Percentiles rank a stretch among this genome's conserved stretches.
phyloP scores from a whole-genome alignment of 768 basidiomycete species.

The Dendrothele bispora region DNA sequence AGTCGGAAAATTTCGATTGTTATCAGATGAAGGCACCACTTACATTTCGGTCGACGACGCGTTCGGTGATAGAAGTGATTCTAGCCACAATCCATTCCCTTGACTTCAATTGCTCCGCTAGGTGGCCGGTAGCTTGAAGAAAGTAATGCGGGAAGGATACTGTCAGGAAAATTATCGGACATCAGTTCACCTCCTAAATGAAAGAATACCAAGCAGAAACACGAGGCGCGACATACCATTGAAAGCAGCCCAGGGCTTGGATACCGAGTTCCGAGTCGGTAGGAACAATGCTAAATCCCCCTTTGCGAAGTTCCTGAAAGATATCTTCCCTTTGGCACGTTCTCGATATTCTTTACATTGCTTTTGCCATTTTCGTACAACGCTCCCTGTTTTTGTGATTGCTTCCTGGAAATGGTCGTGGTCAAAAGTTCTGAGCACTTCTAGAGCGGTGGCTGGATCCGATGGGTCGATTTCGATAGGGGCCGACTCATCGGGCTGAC shows the following conservation, averaged over 20 bases:
- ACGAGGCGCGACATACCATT: conserved; percentile 90
- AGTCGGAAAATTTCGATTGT: neutral
- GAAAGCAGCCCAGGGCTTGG: conserved; percentile 97
- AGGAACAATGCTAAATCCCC: conserved; percentile 95
- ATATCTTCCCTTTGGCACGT: conserved; percentile 93
- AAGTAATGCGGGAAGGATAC: conserved; percentile 99
- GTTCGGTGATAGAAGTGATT: conserved; percentile 85
- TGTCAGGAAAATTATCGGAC: conserved; percentile 40
- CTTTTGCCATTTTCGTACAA: conserved; percentile 95
- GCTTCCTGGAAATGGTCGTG: conserved; percentile 85
- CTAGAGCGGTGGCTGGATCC: conserved; percentile 69
- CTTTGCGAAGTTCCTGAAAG: conserved; percentile 92
- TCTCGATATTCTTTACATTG: conserved; percentile 96
- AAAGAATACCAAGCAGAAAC: conserved; percentile 4
- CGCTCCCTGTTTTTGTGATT: conserved; percentile 77
- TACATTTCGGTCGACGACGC: conserved; percentile 80
- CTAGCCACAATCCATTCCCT: conserved; percentile 95
- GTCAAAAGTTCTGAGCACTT: conserved; percentile 71
- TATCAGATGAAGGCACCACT: conserved; percentile 17
- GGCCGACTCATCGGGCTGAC: conserved; percentile 58
- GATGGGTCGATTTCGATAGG: conserved; percentile 83
- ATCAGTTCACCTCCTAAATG: conserved; percentile 9
- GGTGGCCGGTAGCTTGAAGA: conserved; percentile 80
- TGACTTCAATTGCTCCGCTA: conserved; percentile 86
- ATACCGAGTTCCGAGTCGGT: conserved; percentile 91